phyloP scores from a whole-genome alignment of 2,329 filamentous ascomycete species.

The Corinectria fuckeliana region DNA sequence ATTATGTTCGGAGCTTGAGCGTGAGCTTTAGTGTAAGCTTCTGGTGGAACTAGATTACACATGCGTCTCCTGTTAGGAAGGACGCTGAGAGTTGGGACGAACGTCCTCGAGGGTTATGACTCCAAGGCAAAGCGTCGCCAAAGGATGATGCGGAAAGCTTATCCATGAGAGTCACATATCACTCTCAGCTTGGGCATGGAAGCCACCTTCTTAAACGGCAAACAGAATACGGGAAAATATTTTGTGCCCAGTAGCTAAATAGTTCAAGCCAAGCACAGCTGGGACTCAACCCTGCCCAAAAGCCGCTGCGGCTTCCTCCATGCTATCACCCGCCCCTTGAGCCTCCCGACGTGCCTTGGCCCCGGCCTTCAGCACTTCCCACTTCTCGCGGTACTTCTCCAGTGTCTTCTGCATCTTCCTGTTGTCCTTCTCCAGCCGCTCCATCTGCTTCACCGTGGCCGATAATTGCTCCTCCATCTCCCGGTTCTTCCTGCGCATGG shows the following conservation, averaged over 20 bases:
- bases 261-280: background rate
- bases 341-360: slow-evolving; percentile 62
- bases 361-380: slow-evolving; percentile 66
- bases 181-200: too few relatives aligned
- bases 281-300: slow-evolving; percentile 20
- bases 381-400: slow-evolving; percentile 65
- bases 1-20: slow-evolving; percentile 87
- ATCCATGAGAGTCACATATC: too few relatives aligned
- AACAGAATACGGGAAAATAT: background rate
- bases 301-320: slow-evolving; percentile 42
- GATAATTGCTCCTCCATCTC: slow-evolving; percentile 74
- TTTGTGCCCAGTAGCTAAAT: background rate
- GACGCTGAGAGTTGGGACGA: background rate
- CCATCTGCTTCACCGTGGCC: slow-evolving; percentile 64
- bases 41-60: slow-evolving; percentile 75
- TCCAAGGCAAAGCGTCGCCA: too few relatives aligned
- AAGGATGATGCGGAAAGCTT: too few relatives aligned
- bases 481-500: slow-evolving; percentile 56
- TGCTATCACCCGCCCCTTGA: slow-evolving; percentile 44
- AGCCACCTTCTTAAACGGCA: background rate
- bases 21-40: slow-evolving; percentile 95
- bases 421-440: slow-evolving; percentile 69
- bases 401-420: slow-evolving; percentile 62
- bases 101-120: too few relatives aligned
- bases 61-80: background rate